Evolutionary conservation across 345 rosid genomes (phyloP), one percentile per base, ranked within the genome.

Genomic region (Noccaea bulbosa): DNA sequence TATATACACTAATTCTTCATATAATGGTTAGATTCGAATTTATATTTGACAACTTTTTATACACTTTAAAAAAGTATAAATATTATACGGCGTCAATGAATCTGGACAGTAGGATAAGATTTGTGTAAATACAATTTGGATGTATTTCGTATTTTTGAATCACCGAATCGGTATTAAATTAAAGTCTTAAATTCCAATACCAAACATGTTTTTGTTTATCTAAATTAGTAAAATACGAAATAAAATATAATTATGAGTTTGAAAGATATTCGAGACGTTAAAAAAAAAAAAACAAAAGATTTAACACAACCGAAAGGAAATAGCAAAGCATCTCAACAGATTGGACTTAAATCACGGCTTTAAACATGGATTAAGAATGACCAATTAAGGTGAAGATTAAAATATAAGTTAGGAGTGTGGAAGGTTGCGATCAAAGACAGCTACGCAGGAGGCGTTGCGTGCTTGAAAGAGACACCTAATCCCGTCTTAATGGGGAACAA

Each of bases 391-490:
- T 6, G 2, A 22, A 30, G 11, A 27, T 24, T 62, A 62, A 24
- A 32, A 10, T 34, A 14, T 35, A 30, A 34, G 4, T 41, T 7
- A 40, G 46, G n/a, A 74, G 43, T 50, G 6, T 59, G 47, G 48
- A 75, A 20, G 6, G 60, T 75, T 44, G 47, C 14, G 32, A n/a
- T 67, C 70, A 45, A 39, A 74, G 40, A 62, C 75, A 69, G 79
- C 79, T 75, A 55, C 69, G 27, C 65, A 69, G 64, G 74, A 75
- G 74, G 74, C 38, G 50, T 55, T 64, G 55, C 75, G 74, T 63
- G 67, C 53, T 46, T 72, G 75, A 69, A 34, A n/a, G 70, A 30
- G 74, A 75, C 79, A 67, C 62, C 54, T 43, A 69, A 11, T 62
- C 53, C 52, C 55, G 50, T 54, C 53, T 62, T 46, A 38, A 47